phyloP scores from a whole-genome alignment of 2,329 filamentous ascomycete genomes.

The Colletotrichum cordylinicola region DNA sequence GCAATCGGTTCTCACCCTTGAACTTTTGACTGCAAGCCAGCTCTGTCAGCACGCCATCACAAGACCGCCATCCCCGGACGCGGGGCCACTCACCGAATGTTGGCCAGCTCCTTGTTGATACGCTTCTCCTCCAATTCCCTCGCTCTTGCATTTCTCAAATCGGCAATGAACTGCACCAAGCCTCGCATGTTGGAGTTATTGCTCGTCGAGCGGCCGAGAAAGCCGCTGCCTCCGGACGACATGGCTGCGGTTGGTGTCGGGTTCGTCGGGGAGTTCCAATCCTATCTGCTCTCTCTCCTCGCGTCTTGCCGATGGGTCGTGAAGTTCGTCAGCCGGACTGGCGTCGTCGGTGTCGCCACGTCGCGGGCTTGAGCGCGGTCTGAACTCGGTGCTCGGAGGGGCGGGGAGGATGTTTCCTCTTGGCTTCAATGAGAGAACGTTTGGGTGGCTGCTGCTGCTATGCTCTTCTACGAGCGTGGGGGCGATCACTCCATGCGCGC shows the following conservation, averaged over 20 bases:
- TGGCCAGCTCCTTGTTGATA: constrained; percentile 99
- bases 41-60: constrained; percentile 12
- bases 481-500: constrained; percentile 20
- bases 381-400: background rate
- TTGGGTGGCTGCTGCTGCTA: background rate
- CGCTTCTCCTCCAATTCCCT: constrained; percentile 97
- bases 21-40: constrained; percentile 78
- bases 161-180: constrained; percentile 97
- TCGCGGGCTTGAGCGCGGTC: background rate
- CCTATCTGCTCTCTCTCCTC: background rate
- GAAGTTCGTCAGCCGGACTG: background rate
- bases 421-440: background rate
- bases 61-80: constrained; percentile 6
- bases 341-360: background rate
- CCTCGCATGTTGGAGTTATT: constrained; percentile 77
- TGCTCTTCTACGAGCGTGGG: constrained; percentile 10
- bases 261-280: background rate
- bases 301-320: background rate
- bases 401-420: background rate
- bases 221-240: constrained; percentile 64
- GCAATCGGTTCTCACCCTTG: constrained; percentile 63
- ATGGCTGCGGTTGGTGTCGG: constrained; percentile 39
- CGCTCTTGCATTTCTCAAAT: constrained; percentile 91
- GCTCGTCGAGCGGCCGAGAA: constrained; percentile 69
- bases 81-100: constrained; percentile 74